Percentiles rank a stretch among this genome's conserved stretches.
These are phyloP conservation scores for Chlamydomonas eustigma DNA, from an alignment of 139 green algal species.

Conservation along the genomic window DNA sequence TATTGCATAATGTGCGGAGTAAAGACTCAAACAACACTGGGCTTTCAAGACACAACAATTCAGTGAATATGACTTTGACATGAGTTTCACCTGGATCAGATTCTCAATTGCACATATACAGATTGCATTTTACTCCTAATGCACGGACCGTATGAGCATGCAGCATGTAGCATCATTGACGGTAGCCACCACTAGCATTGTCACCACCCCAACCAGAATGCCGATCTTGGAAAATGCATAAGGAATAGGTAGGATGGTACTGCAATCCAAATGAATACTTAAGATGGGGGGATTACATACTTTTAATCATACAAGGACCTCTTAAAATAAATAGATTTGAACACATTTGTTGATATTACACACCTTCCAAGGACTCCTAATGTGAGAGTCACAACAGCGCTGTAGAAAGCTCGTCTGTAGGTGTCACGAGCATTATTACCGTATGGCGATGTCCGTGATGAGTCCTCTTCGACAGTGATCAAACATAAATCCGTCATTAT, in stretches of 20 bases:
- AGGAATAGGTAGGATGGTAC: conserved; percentile 67
- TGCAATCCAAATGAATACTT: conserved; percentile 22
- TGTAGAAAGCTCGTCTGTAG: conserved; percentile 20
- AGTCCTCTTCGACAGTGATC: conserved; percentile 21
- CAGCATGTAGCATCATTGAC: conserved; percentile 62
- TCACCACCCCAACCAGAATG: conserved; percentile 46
- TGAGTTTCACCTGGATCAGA: not conserved
- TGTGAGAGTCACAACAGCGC: conserved; percentile 31
- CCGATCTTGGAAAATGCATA: conserved; percentile 70
- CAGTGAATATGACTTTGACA: not conserved
- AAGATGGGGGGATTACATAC: not conserved
- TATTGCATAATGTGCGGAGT: too few relatives aligned
- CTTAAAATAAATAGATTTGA: not conserved
- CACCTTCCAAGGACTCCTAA: conserved; percentile 40
- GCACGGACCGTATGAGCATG: conserved; percentile 15
- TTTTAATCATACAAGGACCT: not conserved
- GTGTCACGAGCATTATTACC: conserved; percentile 6
- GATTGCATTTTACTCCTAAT: not conserved
- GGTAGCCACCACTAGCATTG: conserved; percentile 49
- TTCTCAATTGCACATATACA: not conserved
- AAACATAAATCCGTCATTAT: too few relatives aligned
- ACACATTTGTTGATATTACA: not conserved
- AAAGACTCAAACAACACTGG: too few relatives aligned
- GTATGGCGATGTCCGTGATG: conserved; percentile 5
- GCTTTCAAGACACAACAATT: not conserved